These are phyloP conservation scores for Camptophora hylomeconis DNA, from an alignment of 2,329 filamentous ascomycete genomes.

Conservation along the genomic window DNA sequence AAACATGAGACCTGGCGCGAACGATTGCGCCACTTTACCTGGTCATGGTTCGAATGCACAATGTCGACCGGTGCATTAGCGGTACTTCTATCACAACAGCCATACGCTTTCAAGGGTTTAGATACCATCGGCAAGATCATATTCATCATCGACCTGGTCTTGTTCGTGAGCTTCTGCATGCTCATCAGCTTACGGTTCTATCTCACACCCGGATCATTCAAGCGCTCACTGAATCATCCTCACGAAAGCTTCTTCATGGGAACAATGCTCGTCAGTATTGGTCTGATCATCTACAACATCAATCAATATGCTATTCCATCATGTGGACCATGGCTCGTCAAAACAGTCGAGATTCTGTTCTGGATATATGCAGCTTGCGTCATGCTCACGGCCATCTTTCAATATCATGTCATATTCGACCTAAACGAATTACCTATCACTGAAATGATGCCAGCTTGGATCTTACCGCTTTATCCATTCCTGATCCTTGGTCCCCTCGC, in stretches of 20 bases:
- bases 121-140: conserved; percentile 51
- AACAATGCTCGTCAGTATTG: conserved; percentile 55
- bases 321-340: conserved; percentile 41
- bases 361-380: conserved; percentile 54
- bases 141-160: conserved; percentile 52
- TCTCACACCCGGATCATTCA: conserved; percentile 41
- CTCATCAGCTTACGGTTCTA: conserved; percentile 48
- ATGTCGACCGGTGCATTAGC: conserved; percentile 65
- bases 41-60: conserved; percentile 59
- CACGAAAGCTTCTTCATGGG: conserved; percentile 60
- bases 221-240: conserved; percentile 45
- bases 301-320: conserved; percentile 51
- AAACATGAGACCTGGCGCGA: conserved; percentile 3
- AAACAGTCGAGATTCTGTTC: conserved; percentile 49
- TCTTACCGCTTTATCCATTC: conserved; percentile 61
- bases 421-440: conserved; percentile 44
- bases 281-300: conserved; percentile 53
- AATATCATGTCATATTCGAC: conserved; percentile 56
- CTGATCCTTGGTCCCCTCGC: conserved; percentile 62
- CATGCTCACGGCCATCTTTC: conserved; percentile 46
- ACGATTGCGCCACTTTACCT: conserved; percentile 7
- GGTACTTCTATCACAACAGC: conserved; percentile 46
- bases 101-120: conserved; percentile 51
- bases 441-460: conserved; percentile 61
- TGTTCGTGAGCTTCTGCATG: conserved; percentile 45